These are phyloP conservation scores for Xerocomus potaroensis DNA, from an alignment of 768 basidiomycete species.

Conservation along the genomic window DNA sequence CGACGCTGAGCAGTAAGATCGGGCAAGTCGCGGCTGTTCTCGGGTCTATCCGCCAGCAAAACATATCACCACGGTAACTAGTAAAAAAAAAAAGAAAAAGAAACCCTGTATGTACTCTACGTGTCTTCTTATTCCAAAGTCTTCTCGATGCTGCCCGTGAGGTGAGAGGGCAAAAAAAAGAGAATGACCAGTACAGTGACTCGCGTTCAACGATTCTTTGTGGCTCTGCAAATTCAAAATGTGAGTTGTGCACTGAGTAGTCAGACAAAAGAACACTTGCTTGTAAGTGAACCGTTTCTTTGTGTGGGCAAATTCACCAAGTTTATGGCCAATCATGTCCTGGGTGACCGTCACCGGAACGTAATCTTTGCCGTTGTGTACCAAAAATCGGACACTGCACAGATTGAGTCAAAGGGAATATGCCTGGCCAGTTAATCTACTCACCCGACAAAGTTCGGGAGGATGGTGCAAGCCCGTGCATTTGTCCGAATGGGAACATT, in stretches of 20 bases:
- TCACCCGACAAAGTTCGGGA: conserved; percentile 95
- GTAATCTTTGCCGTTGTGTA: conserved; percentile 94
- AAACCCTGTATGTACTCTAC: not conserved
- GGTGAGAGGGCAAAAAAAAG: too few species aligned
- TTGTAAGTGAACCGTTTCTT: conserved; percentile 83
- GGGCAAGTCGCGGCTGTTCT: conserved; percentile 12
- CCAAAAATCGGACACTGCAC: conserved; percentile 75
- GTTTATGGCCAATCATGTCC: conserved; percentile 98
- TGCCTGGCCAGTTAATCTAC: conserved; percentile 23
- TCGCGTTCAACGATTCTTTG: conserved; percentile 36
- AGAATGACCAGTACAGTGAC: too few species aligned
- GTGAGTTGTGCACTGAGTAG: not conserved
- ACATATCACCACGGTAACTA: conserved; percentile 29
- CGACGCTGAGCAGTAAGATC: conserved; percentile 1
- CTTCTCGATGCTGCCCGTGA: not conserved
- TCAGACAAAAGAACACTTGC: conserved; percentile 44
- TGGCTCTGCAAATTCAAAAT: conserved; percentile 27
- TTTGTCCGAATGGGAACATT: conserved; percentile 87
- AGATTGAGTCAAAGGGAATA: not conserved
- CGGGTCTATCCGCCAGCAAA: conserved; percentile 28
- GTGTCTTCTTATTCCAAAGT: not conserved
- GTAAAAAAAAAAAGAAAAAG: too few species aligned
- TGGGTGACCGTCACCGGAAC: conserved; percentile 82
- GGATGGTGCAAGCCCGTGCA: conserved; percentile 84
- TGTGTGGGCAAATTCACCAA: conserved; percentile 92